Evolutionary conservation across 2,329 filamentous ascomycete species (phyloP).

Genomic region (Leptographium galeiforme): DNA sequence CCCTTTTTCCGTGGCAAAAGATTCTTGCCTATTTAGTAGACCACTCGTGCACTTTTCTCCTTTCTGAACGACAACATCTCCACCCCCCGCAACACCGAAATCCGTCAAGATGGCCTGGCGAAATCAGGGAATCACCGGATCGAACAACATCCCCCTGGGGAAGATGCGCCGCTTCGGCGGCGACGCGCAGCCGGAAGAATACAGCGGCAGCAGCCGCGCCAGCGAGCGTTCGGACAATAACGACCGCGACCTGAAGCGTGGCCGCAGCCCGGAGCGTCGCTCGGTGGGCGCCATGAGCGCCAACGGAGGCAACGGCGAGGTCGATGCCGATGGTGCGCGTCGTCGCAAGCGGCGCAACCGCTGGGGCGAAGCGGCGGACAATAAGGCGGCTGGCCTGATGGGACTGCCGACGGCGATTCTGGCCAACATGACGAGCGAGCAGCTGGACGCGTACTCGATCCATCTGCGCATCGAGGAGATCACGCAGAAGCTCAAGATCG

Average conservation of each 20-base stretch:
- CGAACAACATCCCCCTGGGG: constrained; percentile 93
- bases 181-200: constrained; percentile 23
- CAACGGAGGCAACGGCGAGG: no score
- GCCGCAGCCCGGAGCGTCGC: constrained; percentile 81
- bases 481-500: constrained; percentile 96
- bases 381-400: constrained; percentile 97
- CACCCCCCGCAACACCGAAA: not conserved
- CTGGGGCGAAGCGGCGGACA: constrained; percentile 94
- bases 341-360: constrained; percentile 97
- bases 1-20: no score
- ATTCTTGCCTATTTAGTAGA: no score
- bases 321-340: constrained; percentile 59
- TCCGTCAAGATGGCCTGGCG: constrained; percentile 45
- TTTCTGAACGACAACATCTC: no score
- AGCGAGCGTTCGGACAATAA: constrained; percentile 11
- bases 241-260: constrained; percentile 59
- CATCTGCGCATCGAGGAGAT: constrained; percentile 98
- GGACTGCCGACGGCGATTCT: constrained; percentile 91
- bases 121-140: constrained; percentile 81
- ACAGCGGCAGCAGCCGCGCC: constrained; percentile 8
- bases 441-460: constrained; percentile 91
- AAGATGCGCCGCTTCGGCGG: constrained; percentile 68
- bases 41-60: no score
- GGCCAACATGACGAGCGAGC: constrained; percentile 95
- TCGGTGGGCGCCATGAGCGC: no score